Evolutionary conservation across 2,329 filamentous ascomycete genomes (phyloP), one percentile per base, ranked within the genome.

Genomic region (Pseudogymnoascus sp.): DNA sequence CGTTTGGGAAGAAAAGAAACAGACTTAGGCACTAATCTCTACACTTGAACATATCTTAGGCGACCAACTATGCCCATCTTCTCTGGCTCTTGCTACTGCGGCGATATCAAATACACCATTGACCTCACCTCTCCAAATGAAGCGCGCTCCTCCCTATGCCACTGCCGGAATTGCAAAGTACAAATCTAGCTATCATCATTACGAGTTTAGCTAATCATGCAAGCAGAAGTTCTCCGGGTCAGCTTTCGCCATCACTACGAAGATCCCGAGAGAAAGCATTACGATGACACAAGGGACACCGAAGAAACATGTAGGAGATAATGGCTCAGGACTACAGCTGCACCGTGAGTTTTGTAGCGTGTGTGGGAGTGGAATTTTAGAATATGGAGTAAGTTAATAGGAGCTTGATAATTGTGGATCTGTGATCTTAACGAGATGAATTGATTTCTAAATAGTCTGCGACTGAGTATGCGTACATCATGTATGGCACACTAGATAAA

Each of bases 111-210:
- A 31, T 84, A 82, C 65, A 71, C 74, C 14, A 72, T 83, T 56
- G 70, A 72, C 0, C 73, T 84, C 1, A 66, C 69, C 2, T 77
- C 77, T 6, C 73, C 75, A 4, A 76, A 78, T 6, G 75, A 82
- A 23, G 80, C 80, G 2, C 73, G 80, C 21, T 82, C 80, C 1
- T 80, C 76, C 8, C 67, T 84, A 14, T 84, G 81, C 66, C 80
- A 84, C 69, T 83, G 81, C 67, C 66, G 70, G 16, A 81, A 78
- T 67, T 83, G 81, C 73, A 83, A 80, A 70, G 77, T 78, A 66
- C 31, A 33, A 60, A 18, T 21, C 12, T 37, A 14, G 5, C 12
- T 37, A 14, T 14, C 12, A 37, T 37, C 6, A 37, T 37, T 37
- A 37, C n/a, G n/a, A n/a, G n/a, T 47, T 21, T 47, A 25, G 31